Evolutionary conservation across 768 basidiomycete species (phyloP).

Genomic region (Lentinus brumalis): DNA sequence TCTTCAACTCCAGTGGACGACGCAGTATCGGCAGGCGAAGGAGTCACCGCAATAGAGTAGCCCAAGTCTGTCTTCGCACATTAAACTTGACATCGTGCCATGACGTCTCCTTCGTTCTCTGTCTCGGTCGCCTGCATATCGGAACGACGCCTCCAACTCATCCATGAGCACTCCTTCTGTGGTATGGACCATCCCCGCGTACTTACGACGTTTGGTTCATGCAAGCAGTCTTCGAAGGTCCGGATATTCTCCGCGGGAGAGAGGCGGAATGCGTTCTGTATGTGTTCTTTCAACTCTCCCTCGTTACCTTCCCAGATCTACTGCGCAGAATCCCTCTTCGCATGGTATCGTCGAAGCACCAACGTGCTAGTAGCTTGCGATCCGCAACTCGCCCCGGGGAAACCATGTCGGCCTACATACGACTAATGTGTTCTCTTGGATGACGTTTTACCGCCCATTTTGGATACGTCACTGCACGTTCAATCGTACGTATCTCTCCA

Average conservation of each 20-base stretch:
- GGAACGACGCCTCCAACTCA: too few species aligned
- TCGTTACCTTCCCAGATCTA: neutral
- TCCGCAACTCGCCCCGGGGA: too few species aligned
- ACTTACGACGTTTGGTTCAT: neutral
- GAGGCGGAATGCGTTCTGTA: neutral
- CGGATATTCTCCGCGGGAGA: neutral
- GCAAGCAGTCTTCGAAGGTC: neutral
- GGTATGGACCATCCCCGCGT: neutral
- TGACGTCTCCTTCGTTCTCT: too few species aligned
- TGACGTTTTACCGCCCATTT: too few species aligned
- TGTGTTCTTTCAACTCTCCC: neutral
- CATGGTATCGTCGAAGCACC: too few species aligned
- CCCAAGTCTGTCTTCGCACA: neutral
- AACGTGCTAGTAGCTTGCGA: too few species aligned
- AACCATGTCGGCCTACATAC: too few species aligned
- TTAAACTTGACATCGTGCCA: neutral
- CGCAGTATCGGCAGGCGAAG: conserved; percentile 44
- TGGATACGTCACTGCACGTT: too few species aligned
- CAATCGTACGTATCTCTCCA: too few species aligned
- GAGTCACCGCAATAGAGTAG: conserved; percentile 5
- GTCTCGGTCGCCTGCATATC: too few species aligned
- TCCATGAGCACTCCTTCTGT: neutral
- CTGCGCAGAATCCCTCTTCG: too few species aligned
- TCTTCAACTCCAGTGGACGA: conserved; percentile 45
- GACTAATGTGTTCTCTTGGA: too few species aligned